Conservation (phyloP, 2,329 filamentous ascomycete species). For the Aspergillaceae sp. region DNA sequence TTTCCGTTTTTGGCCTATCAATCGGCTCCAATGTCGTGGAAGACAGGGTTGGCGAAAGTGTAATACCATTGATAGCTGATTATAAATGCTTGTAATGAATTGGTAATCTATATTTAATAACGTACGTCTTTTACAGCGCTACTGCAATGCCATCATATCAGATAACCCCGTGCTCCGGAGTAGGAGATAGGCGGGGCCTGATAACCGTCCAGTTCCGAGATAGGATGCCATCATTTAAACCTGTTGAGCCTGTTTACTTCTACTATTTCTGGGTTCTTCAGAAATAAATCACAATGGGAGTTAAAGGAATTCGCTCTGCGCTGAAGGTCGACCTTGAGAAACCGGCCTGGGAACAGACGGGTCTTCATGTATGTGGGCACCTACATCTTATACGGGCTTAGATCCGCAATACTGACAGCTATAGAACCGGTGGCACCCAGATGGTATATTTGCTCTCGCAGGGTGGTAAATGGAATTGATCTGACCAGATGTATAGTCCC, state of each 20-base stretch:
- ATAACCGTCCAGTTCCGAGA: not conserved
- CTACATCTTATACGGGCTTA: not conserved
- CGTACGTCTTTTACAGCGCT: too few species aligned
- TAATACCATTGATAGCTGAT: not conserved
- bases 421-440: conserved; percentile 88
- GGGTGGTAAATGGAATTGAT: too few species aligned
- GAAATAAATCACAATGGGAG: conserved; percentile 22
- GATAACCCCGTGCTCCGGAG: not conserved
- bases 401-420: not conserved
- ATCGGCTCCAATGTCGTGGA: too few species aligned
- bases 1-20: too few species aligned
- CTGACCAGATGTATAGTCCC: conserved; percentile 52
- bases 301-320: conserved; percentile 54
- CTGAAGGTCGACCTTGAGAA: conserved; percentile 65
- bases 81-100: not conserved
- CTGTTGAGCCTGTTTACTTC: not conserved
- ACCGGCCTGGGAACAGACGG: conserved; percentile 59
- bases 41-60: too few species aligned
- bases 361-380: conserved; percentile 55
- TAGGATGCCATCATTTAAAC: not conserved
- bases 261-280: not conserved
- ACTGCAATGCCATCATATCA: not conserved
- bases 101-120: not conserved
- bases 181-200: too few species aligned
- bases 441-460: conserved; percentile 49